Evolutionary conservation across 2,329 filamentous ascomycete genomes (phyloP).

Genomic region (Aspergillus carbonarius): DNA sequence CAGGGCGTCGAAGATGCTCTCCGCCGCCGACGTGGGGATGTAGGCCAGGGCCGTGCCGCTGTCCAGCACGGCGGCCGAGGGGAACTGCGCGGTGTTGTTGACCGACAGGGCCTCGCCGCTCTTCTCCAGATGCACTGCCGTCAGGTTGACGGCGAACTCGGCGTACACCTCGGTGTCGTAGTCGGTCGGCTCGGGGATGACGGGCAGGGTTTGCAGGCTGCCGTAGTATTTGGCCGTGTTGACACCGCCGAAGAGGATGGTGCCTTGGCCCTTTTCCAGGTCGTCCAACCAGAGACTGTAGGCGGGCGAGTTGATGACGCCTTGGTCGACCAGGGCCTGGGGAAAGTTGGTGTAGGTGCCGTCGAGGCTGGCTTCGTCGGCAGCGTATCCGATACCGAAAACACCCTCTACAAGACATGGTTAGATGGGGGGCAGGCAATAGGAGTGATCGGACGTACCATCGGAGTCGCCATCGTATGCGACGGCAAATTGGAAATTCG

Average conservation of each 20-base stretch:
- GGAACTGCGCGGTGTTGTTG: constrained; percentile 23
- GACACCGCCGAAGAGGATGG: constrained; percentile 70
- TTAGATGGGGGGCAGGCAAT: background rate
- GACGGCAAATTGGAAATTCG: constrained; percentile 12
- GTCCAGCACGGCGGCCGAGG: constrained; percentile 67
- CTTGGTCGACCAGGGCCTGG: constrained; percentile 58
- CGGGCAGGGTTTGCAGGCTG: constrained; percentile 61
- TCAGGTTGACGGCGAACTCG: constrained; percentile 68
- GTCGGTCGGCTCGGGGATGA: constrained; percentile 52
- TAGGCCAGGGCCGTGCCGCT: constrained; percentile 68
- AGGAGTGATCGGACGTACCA: constrained; percentile 49
- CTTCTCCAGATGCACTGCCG: constrained; percentile 48
- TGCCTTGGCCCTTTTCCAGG: constrained; percentile 60
- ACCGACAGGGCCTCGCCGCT: constrained; percentile 12
- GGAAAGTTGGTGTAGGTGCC: constrained; percentile 58
- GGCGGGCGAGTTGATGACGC: constrained; percentile 62
- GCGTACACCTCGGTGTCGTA: constrained; percentile 56
- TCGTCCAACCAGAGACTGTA: constrained; percentile 74
- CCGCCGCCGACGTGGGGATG: constrained; percentile 55
- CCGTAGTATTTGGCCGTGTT: constrained; percentile 64
- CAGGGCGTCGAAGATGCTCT: constrained; percentile 56
- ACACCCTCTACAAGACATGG: constrained; percentile 52
- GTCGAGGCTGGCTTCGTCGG: constrained; percentile 62
- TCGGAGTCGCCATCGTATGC: constrained; percentile 7
- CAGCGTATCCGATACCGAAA: constrained; percentile 74